These are phyloP conservation scores for Xanthoceras sorbifolium DNA, from an alignment of 345 rosid species.

Conservation along the genomic window DNA sequence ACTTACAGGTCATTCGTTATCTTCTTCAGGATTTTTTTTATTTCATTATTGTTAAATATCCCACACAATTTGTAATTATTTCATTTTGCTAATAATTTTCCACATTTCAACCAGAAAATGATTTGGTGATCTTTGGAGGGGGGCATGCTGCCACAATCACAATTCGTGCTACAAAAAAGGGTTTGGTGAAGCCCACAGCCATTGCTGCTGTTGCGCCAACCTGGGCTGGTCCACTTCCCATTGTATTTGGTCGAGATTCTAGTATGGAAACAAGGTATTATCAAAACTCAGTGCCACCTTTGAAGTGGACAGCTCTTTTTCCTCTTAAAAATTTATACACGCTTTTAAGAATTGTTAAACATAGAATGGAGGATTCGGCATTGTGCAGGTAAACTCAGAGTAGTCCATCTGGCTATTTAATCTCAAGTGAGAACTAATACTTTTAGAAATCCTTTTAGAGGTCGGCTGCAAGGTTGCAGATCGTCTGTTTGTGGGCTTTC, in stretches of 20 bases:
- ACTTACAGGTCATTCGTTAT: not conserved
- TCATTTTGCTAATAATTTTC: slow-evolving; percentile 22
- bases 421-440: not conserved
- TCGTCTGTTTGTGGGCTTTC: not conserved
- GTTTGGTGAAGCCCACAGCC: slow-evolving; percentile 76
- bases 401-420: not conserved
- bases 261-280: slow-evolving; percentile 78
- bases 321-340: not conserved
- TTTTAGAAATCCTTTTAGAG: not conserved
- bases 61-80: slow-evolving; percentile 3
- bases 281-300: slow-evolving; percentile 2
- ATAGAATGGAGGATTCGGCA: not conserved
- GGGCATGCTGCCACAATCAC: slow-evolving; percentile 84
- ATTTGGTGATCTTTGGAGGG: slow-evolving; percentile 73
- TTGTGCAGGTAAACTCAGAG: not conserved
- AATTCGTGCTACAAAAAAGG: slow-evolving; percentile 71
- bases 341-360: not conserved
- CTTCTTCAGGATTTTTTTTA: slow-evolving; percentile 1
- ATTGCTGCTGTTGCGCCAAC: slow-evolving; percentile 92
- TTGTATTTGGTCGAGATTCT: slow-evolving; percentile 89
- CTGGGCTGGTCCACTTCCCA: slow-evolving; percentile 93
- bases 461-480: not conserved
- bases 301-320: not conserved
- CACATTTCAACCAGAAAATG: slow-evolving; percentile 44
- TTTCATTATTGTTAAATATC: not conserved